Evolutionary conservation across 768 basidiomycete genomes (phyloP).

Genomic region (Lentinula boryana): DNA sequence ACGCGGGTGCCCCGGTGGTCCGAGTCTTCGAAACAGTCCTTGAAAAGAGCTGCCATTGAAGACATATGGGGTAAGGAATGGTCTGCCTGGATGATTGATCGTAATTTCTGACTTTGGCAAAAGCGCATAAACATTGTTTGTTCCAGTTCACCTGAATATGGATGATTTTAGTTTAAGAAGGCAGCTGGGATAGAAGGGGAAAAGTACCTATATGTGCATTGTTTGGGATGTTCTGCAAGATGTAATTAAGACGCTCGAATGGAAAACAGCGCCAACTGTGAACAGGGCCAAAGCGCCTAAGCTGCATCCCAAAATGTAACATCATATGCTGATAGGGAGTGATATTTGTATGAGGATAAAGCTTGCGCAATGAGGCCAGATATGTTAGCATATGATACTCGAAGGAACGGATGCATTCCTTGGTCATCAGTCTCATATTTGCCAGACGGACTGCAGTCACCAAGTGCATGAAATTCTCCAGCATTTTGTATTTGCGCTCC

Average conservation of each 20-base stretch:
- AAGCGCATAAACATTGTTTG: too few species aligned
- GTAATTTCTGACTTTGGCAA: too few species aligned
- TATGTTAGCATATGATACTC: conserved; percentile 25
- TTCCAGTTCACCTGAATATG: too few species aligned
- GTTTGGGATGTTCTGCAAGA: conserved; percentile 22
- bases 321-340: conserved; percentile 32
- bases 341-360: conserved; percentile 24
- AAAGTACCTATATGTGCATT: too few species aligned
- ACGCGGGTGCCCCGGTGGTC: too few species aligned
- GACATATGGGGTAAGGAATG: too few species aligned
- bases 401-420: conserved; percentile 17
- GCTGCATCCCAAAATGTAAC: conserved; percentile 26
- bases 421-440: conserved; percentile 15
- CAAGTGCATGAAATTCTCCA: conserved; percentile 27
- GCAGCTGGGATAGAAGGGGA: too few species aligned
- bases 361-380: conserved; percentile 17
- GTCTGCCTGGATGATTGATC: too few species aligned
- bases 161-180: too few species aligned
- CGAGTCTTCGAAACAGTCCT: too few species aligned
- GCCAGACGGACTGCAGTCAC: conserved; percentile 26
- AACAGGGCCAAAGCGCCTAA: conserved; percentile 27
- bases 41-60: too few species aligned
- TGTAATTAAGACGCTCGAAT: conserved; percentile 28
- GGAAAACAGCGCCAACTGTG: conserved; percentile 31
- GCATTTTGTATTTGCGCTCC: conserved; percentile 12